phyloP scores from a whole-genome alignment of 2,329 filamentous ascomycete species.

The Botryosphaeria dothidea region DNA sequence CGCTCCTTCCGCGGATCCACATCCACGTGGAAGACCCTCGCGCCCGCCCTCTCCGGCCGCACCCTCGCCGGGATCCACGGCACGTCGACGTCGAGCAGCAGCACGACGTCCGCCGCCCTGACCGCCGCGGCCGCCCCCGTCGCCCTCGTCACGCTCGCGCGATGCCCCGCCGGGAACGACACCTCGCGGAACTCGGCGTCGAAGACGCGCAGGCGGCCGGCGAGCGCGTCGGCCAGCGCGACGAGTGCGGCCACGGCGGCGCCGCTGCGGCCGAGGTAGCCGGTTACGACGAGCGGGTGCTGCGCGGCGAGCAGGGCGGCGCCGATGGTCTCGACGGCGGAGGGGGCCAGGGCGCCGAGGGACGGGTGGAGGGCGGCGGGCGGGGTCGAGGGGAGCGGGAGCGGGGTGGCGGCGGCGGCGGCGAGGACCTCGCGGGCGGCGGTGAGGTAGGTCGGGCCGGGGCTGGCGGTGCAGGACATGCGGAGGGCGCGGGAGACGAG shows the following conservation, averaged over 20 bases:
- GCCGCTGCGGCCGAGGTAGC: slow-evolving; percentile 25
- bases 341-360: neutral
- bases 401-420: neutral
- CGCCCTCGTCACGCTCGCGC: slow-evolving; percentile 23
- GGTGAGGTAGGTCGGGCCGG: slow-evolving; percentile 27
- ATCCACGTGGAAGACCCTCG: slow-evolving; percentile 64
- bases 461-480: slow-evolving; percentile 29
- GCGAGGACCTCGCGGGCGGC: slow-evolving; percentile 25
- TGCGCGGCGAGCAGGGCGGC: slow-evolving; percentile 22
- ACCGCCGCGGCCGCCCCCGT: slow-evolving; percentile 24
- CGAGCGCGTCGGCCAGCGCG: slow-evolving; percentile 22
- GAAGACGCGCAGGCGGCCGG: slow-evolving; percentile 23
- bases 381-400: slow-evolving; percentile 10
- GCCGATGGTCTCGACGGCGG: slow-evolving; percentile 21
- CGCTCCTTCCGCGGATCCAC: slow-evolving; percentile 68
- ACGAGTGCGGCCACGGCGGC: slow-evolving; percentile 21
- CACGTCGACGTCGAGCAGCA: slow-evolving; percentile 27
- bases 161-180: slow-evolving; percentile 27
- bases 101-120: slow-evolving; percentile 24
- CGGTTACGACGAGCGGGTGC: slow-evolving; percentile 26
- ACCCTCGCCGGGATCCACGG: slow-evolving; percentile 28
- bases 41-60: slow-evolving; percentile 37
- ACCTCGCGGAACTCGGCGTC: slow-evolving; percentile 25
- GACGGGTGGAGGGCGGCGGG: slow-evolving; percentile 17
- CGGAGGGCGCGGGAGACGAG: slow-evolving; percentile 29